These are phyloP conservation scores for Daucus carota DNA, from an alignment of 129 eudicot genomes.

Conservation along the genomic window DH1_v3.0 NC_030386.2:26597501-26598000, in stretches of 20 bases:
- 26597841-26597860: constrained; percentile 1
- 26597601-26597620: constrained; percentile 7
- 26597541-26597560: neutral
- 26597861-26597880: neutral
- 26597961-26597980: neutral
- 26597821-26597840: neutral
- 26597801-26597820: neutral
- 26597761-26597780: neutral
- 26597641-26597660: neutral
- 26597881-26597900: neutral
- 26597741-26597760: neutral
- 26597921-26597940: neutral
- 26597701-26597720: constrained; percentile 4
- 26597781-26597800: neutral
- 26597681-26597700: constrained; percentile 1
- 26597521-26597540: neutral
- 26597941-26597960: neutral
- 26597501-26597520: constrained; percentile 6
- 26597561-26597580: neutral
- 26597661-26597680: constrained; percentile 7
- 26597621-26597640: neutral
- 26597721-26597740: constrained; percentile 5
- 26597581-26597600: neutral
- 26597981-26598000: constrained; percentile 3
- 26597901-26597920: neutral